Percentiles rank a stretch among this genome's conserved stretches.
phyloP scores from a whole-genome alignment of 2,329 filamentous ascomycete species.

The Triangularia verruculosa region DNA sequence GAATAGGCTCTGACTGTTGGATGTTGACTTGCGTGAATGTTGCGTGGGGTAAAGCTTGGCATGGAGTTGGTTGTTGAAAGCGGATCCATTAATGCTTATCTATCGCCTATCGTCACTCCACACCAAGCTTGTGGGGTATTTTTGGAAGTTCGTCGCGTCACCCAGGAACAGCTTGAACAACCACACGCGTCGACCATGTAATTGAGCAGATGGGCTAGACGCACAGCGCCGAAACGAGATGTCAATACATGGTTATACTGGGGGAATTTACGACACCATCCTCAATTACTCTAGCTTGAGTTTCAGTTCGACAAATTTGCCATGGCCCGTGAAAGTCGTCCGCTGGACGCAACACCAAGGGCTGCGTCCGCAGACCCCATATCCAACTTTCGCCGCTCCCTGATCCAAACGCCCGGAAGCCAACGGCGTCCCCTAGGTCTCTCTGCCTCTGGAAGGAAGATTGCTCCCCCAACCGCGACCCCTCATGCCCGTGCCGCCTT shows the following conservation, averaged over 20 bases:
- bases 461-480: slow-evolving; percentile 40
- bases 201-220: neutral
- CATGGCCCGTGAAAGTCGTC: slow-evolving; percentile 26
- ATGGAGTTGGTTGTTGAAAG: neutral
- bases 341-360: slow-evolving; percentile 31
- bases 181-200: neutral
- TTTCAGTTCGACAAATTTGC: neutral
- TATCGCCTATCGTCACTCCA: neutral
- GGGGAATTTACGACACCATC: neutral
- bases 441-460: slow-evolving; percentile 46
- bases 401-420: slow-evolving; percentile 43
- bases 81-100: neutral
- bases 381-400: slow-evolving; percentile 33
- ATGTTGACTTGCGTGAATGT: neutral
- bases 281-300: neutral
- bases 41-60: neutral
- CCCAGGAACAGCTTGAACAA: neutral
- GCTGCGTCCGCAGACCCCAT: slow-evolving; percentile 38
- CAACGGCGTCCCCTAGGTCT: slow-evolving; percentile 40
- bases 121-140: neutral
- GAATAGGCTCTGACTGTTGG: neutral
- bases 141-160: neutral
- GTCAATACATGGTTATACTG: neutral
- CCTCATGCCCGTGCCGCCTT: slow-evolving; percentile 61
- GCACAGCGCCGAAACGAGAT: neutral